Conservation (phyloP, 2,329 filamentous ascomycete species). For the Calycina marina region DNA sequence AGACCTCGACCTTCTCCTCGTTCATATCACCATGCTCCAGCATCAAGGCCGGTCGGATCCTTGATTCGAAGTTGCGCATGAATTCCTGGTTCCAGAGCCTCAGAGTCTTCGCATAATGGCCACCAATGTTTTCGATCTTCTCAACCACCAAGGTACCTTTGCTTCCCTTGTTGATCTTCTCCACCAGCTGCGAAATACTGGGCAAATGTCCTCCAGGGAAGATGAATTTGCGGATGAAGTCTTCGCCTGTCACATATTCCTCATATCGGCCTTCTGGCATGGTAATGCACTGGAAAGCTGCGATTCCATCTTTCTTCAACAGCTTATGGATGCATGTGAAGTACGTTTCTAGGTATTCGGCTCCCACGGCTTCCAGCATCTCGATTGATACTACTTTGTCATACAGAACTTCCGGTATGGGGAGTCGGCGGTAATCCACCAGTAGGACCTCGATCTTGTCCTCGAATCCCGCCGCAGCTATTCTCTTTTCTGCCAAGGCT, state of each 20-base stretch:
- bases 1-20: conserved; percentile 48
- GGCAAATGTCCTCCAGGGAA: conserved; percentile 65
- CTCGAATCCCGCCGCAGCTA: conserved; percentile 42
- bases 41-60: conserved; percentile 45
- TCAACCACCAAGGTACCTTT: conserved; percentile 50
- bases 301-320: conserved; percentile 51
- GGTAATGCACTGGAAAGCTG: conserved; percentile 63
- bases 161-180: conserved; percentile 45
- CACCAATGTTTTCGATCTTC: conserved; percentile 55
- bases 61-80: conserved; percentile 41
- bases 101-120: conserved; percentile 57
- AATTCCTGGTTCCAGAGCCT: conserved; percentile 56
- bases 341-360: conserved; percentile 52
- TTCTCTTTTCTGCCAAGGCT: conserved; percentile 47
- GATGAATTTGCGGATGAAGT: conserved; percentile 66
- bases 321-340: conserved; percentile 49
- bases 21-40: conserved; percentile 42
- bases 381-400: conserved; percentile 65
- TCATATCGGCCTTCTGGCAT: conserved; percentile 57
- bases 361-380: conserved; percentile 63
- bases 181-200: conserved; percentile 31
- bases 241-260: conserved; percentile 49
- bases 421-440: conserved; percentile 52
- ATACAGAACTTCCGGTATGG: conserved; percentile 37
- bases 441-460: conserved; percentile 49